Base-by-base conservation (phyloP, 2,329 filamentous ascomycete species). In the Sclerotiophoma versabilis region DNA sequence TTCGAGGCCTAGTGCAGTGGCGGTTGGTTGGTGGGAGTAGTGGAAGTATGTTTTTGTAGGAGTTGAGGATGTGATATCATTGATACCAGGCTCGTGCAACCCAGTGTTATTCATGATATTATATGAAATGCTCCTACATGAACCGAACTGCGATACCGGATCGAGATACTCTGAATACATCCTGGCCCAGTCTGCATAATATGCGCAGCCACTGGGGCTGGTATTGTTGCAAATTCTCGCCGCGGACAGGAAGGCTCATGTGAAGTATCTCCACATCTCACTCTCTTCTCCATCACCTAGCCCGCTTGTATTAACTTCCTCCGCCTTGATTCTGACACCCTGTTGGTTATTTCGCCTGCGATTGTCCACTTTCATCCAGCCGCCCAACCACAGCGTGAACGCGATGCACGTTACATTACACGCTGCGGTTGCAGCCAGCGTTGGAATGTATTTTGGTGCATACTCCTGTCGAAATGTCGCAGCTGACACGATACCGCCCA, bases 371-470 rank as follows among this genome's bases (percentile, higher is more conserved):
- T 77, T 77, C 78, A 81, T 81, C 76, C 77, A 82, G 1, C 74
- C 4, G 0, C 78, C 78, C 30, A 82, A 48, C 14, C 65, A 66
- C 3, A 76, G 54, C 0, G 74, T 75, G 30, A 75, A 75, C 1
- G 66, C 38, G 29, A 81, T 80, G 46, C 75, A 79, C 0, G 75
- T 70, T 0, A 69, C 73, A 60, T 80, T 80, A 54, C 79, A 77
- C 17, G 66, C 69, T 15, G 70, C 72, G 1, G 77, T 82, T 0
- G 73, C 76, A 6, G 78, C 75, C 6, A 83, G 63, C 1, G 79
- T 82, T 0, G 80, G 80, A 0, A 77, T 69, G 55, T 82, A 82
- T 47, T 76, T 76, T 0, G 81, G 81, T 1, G 80, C 80, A 58
- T 81, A 82, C 44, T 78, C 74, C 0, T 74, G 75, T 7, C 80